Evolutionary conservation across 257 asterid species (phyloP).

Genomic region (Solanum chiquidenum): DNA sequence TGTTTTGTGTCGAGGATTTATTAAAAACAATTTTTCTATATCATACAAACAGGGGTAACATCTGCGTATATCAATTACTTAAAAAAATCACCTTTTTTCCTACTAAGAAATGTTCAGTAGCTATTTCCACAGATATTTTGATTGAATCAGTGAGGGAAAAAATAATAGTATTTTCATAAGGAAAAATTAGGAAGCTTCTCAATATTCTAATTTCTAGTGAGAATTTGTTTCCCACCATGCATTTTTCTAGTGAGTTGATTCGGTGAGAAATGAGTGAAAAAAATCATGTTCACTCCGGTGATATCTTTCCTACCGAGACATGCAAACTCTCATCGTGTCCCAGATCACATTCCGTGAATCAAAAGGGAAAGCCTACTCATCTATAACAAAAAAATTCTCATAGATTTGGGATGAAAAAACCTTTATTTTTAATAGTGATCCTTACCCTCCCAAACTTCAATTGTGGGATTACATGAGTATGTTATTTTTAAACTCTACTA

Average conservation of each 20-base stretch:
- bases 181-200: not conserved
- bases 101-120: not conserved
- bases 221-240: not conserved
- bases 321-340: too few relatives aligned
- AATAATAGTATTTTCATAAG: not conserved
- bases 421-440: too few relatives aligned
- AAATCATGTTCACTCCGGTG: too few relatives aligned
- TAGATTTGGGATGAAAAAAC: too few relatives aligned
- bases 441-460: not conserved
- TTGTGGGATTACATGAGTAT: not conserved
- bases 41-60: accelerated
- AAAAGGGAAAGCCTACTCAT: too few relatives aligned
- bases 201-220: not conserved
- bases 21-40: accelerated
- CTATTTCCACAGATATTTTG: not conserved
- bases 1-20: not conserved
- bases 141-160: accelerated
- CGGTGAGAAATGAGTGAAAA: too few relatives aligned
- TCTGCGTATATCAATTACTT: not conserved
- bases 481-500: not conserved
- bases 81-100: not conserved
- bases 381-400: too few relatives aligned
- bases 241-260: not conserved
- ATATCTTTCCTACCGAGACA: too few relatives aligned
- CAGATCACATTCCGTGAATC: too few relatives aligned